Evolutionary conservation across 2,329 filamentous ascomycete genomes (phyloP).

Genomic region (Paramyrothecium sp.): DNA sequence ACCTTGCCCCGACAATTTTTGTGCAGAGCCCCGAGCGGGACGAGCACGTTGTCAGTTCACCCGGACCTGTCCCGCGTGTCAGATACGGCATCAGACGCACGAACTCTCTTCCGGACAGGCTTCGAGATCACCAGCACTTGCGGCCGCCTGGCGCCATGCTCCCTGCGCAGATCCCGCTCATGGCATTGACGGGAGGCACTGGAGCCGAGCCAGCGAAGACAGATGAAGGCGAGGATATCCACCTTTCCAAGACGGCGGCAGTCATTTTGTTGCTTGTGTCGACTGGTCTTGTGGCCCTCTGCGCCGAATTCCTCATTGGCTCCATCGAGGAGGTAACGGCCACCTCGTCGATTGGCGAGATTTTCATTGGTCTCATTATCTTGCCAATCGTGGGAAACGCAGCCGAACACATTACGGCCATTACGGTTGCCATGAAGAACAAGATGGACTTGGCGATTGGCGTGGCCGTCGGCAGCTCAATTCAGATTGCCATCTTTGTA

Average conservation of each 20-base stretch:
- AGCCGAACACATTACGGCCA: slow-evolving; percentile 70
- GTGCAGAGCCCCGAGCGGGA: slow-evolving; percentile 38
- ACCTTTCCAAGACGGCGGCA: slow-evolving; percentile 55
- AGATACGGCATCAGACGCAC: slow-evolving; percentile 69
- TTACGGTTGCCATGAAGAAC: slow-evolving; percentile 70
- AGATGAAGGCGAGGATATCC: slow-evolving; percentile 35
- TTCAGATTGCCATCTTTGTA: slow-evolving; percentile 71
- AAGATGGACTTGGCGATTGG: slow-evolving; percentile 76
- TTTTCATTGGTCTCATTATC: slow-evolving; percentile 71
- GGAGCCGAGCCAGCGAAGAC: slow-evolving; percentile 24
- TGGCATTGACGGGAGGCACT: slow-evolving; percentile 24
- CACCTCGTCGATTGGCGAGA: slow-evolving; percentile 56
- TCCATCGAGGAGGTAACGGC: slow-evolving; percentile 64
- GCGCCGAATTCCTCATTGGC: slow-evolving; percentile 69
- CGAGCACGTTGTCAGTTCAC: slow-evolving; percentile 22
- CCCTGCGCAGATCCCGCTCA: slow-evolving; percentile 43
- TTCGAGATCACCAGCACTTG: slow-evolving; percentile 43
- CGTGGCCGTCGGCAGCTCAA: slow-evolving; percentile 68
- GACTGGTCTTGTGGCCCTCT: slow-evolving; percentile 65
- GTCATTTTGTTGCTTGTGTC: slow-evolving; percentile 62
- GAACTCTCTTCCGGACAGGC: slow-evolving; percentile 70
- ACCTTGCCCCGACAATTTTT: slow-evolving; percentile 72
- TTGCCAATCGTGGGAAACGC: slow-evolving; percentile 73
- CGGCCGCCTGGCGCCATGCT: slow-evolving; percentile 51
- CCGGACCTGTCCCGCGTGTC: slow-evolving; percentile 53